These are phyloP conservation scores for Pleurostoma richardsiae DNA, from an alignment of 2,329 filamentous ascomycete genomes.

Conservation along the genomic window DNA sequence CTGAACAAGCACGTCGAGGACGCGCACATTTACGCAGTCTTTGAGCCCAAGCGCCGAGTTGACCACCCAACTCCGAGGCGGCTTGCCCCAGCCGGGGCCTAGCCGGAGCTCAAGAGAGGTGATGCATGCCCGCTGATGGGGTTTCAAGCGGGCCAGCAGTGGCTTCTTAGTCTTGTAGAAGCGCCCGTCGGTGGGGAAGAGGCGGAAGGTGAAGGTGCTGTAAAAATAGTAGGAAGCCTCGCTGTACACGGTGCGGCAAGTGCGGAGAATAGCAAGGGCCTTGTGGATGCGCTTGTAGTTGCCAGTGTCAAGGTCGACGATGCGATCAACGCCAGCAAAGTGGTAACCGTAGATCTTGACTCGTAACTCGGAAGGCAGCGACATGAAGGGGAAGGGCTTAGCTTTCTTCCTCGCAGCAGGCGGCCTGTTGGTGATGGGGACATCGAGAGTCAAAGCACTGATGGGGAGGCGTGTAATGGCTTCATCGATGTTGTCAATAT, in stretches of 20 bases:
- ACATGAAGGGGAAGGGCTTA: constrained; percentile 58
- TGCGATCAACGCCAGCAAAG: constrained; percentile 46
- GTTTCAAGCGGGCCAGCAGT: constrained; percentile 60
- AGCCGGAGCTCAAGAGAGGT: constrained; percentile 64
- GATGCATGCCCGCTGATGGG: constrained; percentile 53
- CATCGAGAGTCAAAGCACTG: constrained; percentile 36
- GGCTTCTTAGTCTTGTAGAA: constrained; percentile 72
- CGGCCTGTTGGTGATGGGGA: constrained; percentile 12
- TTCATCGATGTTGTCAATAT: constrained; percentile 20
- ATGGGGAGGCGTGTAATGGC: constrained; percentile 34
- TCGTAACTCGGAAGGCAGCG: constrained; percentile 65
- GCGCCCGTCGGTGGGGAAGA: constrained; percentile 62
- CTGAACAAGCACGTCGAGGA: constrained; percentile 64
- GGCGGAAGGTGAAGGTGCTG: constrained; percentile 53
- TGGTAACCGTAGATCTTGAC: constrained; percentile 63
- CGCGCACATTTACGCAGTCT: constrained; percentile 55
- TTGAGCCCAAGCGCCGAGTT: constrained; percentile 57
- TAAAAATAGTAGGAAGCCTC: constrained; percentile 66
- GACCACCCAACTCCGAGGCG: constrained; percentile 66
- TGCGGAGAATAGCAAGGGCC: constrained; percentile 55
- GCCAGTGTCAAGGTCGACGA: constrained; percentile 62
- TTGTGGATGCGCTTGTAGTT: constrained; percentile 60
- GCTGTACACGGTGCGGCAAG: constrained; percentile 53
- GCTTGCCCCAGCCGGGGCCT: constrained; percentile 67
- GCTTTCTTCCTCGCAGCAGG: constrained; percentile 23